Base-by-base conservation (phyloP, 805 yeast species). In the Nakazawaea siamensis region DNA sequence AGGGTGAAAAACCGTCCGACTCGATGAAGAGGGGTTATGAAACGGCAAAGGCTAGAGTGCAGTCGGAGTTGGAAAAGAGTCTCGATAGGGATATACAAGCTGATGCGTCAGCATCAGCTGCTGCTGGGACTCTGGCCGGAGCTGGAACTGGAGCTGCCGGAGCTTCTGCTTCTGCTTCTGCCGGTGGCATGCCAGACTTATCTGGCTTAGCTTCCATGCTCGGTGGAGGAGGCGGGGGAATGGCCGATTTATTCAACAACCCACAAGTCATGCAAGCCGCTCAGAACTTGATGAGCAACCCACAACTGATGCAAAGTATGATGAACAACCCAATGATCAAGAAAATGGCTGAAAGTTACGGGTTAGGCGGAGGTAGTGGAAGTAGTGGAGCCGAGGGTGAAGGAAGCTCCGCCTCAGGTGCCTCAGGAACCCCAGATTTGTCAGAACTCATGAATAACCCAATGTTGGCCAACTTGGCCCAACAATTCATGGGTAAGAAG, bases 251-350 rank as follows among this genome's bases (percentile, higher is more conserved):
- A 62, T 69, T 88, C 79, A 77, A 71, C 58, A 87, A 88, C 59
- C 98, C 98, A n/a, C 90, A 80, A 58, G 58, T 90, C 42, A 80
- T 80, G 80, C 82, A 80, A 57, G 87, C 87, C 55, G 95, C 95
- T 29, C 88, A 82, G 58, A 72, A 73, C 51, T 67, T 86, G 76
- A 84, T 86, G 95, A 73, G 76, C 35, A 77, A 87, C 54, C 96
- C 97, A 24, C 69, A 63, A 24, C 85, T 92, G 31, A 60, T 87
- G 66, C 66, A 62, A 41, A 74, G 76, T 32, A 60, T 88, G 53
- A 73, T 88, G 84, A 73, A 62, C 57, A 82, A 85, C 57, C 96
- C 96, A 14, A 73, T 77, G 46, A 53, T 87, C 18, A 76, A 76
- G 52, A 80, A 79, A 54, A 83, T 88, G 95, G 95, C 95, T 29